Evolutionary conservation across 2,329 filamentous ascomycete genomes (phyloP).

Genomic region (Botryosphaeria agaves): DNA sequence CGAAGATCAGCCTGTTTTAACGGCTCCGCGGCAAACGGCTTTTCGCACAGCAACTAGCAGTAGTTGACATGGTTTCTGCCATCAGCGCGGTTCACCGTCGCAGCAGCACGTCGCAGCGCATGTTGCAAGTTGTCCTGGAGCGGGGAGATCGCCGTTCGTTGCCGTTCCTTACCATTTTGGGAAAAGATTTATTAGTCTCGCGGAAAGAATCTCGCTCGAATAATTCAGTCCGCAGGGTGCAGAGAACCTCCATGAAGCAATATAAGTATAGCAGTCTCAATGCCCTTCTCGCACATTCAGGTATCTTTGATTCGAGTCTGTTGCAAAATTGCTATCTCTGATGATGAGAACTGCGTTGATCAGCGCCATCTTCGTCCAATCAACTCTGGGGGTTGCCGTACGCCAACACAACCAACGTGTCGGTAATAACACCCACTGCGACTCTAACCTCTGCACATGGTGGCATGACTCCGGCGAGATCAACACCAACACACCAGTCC

Average conservation of each 20-base stretch:
- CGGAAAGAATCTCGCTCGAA: no score
- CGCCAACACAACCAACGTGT: neutral
- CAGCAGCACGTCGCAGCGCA: neutral
- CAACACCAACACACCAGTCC: slow-evolving; percentile 8
- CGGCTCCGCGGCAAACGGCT: no score
- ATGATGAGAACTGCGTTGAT: neutral
- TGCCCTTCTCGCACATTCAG: neutral
- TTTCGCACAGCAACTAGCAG: no score
- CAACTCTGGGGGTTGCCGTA: neutral
- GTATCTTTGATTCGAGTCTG: neutral
- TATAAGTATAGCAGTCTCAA: neutral
- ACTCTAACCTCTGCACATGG: slow-evolving; percentile 4
- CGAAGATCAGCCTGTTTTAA: no score
- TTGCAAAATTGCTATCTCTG: neutral
- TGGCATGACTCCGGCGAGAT: slow-evolving; percentile 10
- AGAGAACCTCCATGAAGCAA: neutral
- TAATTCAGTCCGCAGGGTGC: neutral
- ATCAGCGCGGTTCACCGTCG: neutral
- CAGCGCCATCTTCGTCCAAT: neutral
- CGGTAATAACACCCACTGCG: slow-evolving; percentile 1
- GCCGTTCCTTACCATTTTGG: neutral
- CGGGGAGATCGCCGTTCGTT: neutral
- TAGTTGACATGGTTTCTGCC: no score
- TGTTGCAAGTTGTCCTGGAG: neutral
- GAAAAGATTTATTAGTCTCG: neutral